Evolutionary conservation across 495 filamentous ascomycete species (phyloP).

Genomic region (Penicillium dipodomyicola): DNA sequence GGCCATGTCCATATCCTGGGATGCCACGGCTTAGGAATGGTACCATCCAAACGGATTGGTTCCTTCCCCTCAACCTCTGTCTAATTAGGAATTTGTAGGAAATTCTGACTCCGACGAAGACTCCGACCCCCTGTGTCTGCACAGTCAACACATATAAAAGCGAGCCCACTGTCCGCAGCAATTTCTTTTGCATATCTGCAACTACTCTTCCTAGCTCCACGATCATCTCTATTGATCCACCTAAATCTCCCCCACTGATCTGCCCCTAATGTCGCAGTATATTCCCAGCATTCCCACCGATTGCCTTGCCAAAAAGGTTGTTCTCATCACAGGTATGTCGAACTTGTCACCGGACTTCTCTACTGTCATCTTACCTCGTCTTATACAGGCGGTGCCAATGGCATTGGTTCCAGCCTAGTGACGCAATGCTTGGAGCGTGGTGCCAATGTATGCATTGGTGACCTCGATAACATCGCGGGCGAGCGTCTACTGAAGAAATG

Average conservation of each 20-base stretch:
- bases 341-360: background rate
- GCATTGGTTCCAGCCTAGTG: conserved; percentile 54
- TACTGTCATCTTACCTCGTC: background rate
- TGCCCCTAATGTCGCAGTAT: conserved; percentile 26
- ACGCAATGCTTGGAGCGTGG: conserved; percentile 44
- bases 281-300: conserved; percentile 28
- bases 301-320: conserved; percentile 41
- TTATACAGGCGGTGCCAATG: conserved; percentile 50
- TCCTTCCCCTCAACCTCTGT: conserved; percentile 1
- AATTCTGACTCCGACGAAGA: background rate
- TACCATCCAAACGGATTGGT: conserved; percentile 4
- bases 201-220: conserved; percentile 2
- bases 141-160: conserved; percentile 3
- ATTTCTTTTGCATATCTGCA: background rate
- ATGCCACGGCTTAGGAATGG: conserved; percentile 2
- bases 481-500: conserved; percentile 27
- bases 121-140: background rate
- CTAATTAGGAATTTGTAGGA: background rate
- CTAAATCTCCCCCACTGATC: background rate
- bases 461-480: conserved; percentile 37
- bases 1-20: background rate
- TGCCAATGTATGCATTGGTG: conserved; percentile 47
- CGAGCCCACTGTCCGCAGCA: background rate
- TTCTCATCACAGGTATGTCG: conserved; percentile 47
- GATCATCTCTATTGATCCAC: conserved; percentile 11